These are phyloP conservation scores for Nannizzia gypsea DNA, from an alignment of 2,329 filamentous ascomycete genomes.

Conservation along the genomic window DNA sequence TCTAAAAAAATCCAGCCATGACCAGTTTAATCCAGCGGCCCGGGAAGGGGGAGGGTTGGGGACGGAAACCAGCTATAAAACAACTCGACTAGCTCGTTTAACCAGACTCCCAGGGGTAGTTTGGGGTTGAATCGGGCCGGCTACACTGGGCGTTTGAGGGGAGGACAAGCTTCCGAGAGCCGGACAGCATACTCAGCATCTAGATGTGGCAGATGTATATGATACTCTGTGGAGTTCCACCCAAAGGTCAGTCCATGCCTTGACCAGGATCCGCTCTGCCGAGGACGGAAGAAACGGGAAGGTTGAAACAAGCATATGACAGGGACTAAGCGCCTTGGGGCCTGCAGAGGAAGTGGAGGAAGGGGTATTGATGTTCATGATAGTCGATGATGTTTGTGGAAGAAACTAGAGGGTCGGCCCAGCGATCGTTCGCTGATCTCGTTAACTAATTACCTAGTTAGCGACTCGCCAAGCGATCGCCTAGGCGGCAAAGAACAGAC, in stretches of 20 bases:
- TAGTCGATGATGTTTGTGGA: not conserved
- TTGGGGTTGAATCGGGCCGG: not conserved
- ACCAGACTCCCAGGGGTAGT: not conserved
- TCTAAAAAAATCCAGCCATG: not conserved
- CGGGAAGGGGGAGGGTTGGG: too few relatives aligned
- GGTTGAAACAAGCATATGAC: slow-evolving; percentile 4
- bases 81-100: too few relatives aligned
- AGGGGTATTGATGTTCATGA: not conserved
- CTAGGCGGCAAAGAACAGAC: not conserved
- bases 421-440: not conserved
- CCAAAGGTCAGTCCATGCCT: not conserved
- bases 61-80: not conserved
- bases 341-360: not conserved
- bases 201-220: not conserved
- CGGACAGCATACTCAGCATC: not conserved
- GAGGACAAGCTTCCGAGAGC: not conserved
- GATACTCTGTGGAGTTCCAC: not conserved
- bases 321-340: not conserved
- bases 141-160: not conserved
- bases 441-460: not conserved
- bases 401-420: not conserved
- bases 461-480: not conserved
- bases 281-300: not conserved
- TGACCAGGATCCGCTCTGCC: not conserved
- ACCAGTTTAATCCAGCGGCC: not conserved